Conservation (phyloP, 75 land plant species). For the Cupressus sempervirens region DNA sequence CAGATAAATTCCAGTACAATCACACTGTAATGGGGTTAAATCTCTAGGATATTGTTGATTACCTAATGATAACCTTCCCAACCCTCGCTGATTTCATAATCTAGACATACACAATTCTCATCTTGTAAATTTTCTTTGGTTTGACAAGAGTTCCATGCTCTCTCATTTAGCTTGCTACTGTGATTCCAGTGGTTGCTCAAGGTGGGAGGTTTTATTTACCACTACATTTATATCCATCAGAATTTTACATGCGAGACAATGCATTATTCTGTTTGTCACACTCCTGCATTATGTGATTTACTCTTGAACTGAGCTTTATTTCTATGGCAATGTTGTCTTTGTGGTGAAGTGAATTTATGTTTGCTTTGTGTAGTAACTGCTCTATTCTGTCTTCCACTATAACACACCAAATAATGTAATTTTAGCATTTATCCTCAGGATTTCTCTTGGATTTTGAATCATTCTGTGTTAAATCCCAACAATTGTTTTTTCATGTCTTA, state of each 20-base stretch:
- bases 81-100: neutral
- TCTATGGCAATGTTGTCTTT: neutral
- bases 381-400: too few relatives aligned
- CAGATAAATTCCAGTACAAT: neutral
- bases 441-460: too few relatives aligned
- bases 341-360: too few relatives aligned
- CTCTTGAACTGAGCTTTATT: neutral
- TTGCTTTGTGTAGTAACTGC: too few relatives aligned
- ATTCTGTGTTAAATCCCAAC: too few relatives aligned
- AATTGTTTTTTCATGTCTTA: too few relatives aligned
- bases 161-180: neutral
- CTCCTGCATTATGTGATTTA: neutral
- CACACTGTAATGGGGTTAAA: neutral
- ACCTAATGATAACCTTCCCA: neutral
- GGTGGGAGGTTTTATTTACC: neutral
- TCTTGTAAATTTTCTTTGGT: neutral
- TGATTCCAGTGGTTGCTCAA: neutral
- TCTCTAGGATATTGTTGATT: neutral
- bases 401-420: too few relatives aligned
- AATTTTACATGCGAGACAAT: neutral
- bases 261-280: neutral
- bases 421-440: too few relatives aligned
- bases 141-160: neutral
- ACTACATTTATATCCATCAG: neutral
- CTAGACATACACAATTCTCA: neutral